Evolutionary conservation across 2,329 filamentous ascomycete genomes (phyloP), one percentile per base, ranked within the genome.

Genomic region (Tolypocladium endophyticum): DNA sequence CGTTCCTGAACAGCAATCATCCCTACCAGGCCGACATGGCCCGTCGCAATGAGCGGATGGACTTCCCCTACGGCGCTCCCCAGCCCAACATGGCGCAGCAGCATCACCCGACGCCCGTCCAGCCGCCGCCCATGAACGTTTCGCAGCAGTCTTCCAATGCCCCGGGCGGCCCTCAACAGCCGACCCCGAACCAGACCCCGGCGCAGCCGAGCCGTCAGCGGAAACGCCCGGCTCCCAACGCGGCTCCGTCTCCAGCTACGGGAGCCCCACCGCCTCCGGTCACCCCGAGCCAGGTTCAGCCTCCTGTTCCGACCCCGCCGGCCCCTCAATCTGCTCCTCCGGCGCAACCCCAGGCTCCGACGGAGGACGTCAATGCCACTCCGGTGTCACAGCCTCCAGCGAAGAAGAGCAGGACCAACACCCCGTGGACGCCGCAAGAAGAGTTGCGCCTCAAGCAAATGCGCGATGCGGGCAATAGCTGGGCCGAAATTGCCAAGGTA

Each of bases 401-500:
- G 55, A 99, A 97, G 79, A 97, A 97, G 79, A 94, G 91, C 68
- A 83, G 94, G 62, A 97, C 94, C n/a, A 99, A 99, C 72, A 99
- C 94, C 3, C 94, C 94, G 0, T 99, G 94, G 94, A 97, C 92
- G 2, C 90, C 93, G 2, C 89, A 89, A 39, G 94, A 99, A 73
- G 94, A 99, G 75, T 85, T 93, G 71, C 82, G 92, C 54, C 78
- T 99, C 67, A 97, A 97, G 80, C 86, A 88, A 65, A 95, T 99
- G 91, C 84, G 94, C 68, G 94, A 97, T 74, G 85, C 87, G 1
- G 92, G 93, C 14, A 92, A 89, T 67, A 96, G 90, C 70, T 99
- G 94, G 94, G 95, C 91, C 56, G 94, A 97, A 70, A 99, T 99
- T 70, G 94, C 93, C 67, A 97, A 97, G 87, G 92, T 95, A 94